Conservation (phyloP, 805 yeast species). For the Nakazawaea wyomingensis region DNA sequence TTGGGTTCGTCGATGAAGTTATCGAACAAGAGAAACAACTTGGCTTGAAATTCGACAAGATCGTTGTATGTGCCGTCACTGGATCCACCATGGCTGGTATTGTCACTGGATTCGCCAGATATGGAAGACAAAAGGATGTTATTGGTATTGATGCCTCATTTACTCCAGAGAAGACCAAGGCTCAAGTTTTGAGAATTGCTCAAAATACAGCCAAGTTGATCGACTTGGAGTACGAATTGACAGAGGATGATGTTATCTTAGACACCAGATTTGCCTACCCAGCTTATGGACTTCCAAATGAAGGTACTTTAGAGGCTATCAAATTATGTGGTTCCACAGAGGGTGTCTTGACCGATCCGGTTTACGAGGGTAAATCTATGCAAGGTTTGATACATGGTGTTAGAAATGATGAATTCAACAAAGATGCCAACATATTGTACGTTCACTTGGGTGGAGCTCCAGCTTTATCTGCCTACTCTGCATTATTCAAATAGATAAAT, state of each 20-base stretch:
- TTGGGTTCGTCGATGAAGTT: constrained; percentile 30
- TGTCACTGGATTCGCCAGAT: constrained; percentile 29
- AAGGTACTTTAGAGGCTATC: constrained; percentile 32
- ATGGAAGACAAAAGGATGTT: constrained; percentile 28
- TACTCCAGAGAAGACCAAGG: constrained; percentile 29
- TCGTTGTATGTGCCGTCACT: constrained; percentile 31
- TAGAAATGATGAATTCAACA: constrained; percentile 21
- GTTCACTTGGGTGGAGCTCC: constrained; percentile 31
- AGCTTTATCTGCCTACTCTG: constrained; percentile 25
- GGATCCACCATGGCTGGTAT: constrained; percentile 32
- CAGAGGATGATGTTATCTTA: constrained; percentile 21
- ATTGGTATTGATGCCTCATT: constrained; percentile 32
- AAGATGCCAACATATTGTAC: constrained; percentile 26
- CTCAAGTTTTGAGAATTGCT: constrained; percentile 29
- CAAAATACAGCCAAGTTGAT: constrained; percentile 27
- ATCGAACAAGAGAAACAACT: constrained; percentile 28
- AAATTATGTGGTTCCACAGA: constrained; percentile 29
- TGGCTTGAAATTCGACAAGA: constrained; percentile 29
- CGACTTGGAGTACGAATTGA: constrained; percentile 22
- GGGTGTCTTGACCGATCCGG: constrained; percentile 32
- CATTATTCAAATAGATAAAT: constrained; percentile 12
- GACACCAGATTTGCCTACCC: constrained; percentile 30
- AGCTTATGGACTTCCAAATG: constrained; percentile 29
- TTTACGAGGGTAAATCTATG: constrained; percentile 32
- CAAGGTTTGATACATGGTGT: constrained; percentile 25